A percentile compares a stretch with the other conserved stretches of the same genome.
Conservation (phyloP, 352 stramenopile genomes). For the Blastocystis sp. region DNA sequence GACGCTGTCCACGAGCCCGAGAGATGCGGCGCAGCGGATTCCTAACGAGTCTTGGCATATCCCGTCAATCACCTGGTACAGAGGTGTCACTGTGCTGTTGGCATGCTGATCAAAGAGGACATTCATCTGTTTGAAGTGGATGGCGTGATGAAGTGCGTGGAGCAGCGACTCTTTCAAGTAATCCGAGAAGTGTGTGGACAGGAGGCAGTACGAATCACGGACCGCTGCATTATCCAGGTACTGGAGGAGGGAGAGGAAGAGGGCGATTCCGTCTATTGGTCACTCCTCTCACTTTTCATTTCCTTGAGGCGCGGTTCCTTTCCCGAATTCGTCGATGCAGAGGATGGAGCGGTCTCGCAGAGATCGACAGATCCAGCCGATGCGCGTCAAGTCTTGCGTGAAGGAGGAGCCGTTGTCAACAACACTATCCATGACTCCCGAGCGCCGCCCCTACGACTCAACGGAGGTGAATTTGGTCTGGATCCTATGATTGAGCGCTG, state of each 20-base stretch:
- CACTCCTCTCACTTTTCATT: background rate
- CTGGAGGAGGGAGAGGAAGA: constrained; percentile 26
- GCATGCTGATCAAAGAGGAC: constrained; percentile 22
- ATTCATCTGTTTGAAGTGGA: constrained; percentile 56
- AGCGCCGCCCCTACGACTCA: background rate
- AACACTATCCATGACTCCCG: constrained; percentile 8
- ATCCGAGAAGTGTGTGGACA: constrained; percentile 68
- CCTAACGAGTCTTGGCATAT: constrained; percentile 62
- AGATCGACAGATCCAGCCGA: background rate
- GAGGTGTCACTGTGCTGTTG: background rate
- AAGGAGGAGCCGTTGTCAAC: constrained; percentile 36
- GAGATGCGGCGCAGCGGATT: constrained; percentile 12
- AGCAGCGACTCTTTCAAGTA: constrained; percentile 27
- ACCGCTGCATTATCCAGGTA: background rate
- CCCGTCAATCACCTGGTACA: constrained; percentile 44
- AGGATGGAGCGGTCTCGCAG: constrained; percentile 2
- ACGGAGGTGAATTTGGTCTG: constrained; percentile 41
- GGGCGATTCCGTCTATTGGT: constrained; percentile 32
- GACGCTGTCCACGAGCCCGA: constrained; percentile 14
- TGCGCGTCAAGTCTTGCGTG: constrained; percentile 65
- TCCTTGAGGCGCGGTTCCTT: constrained; percentile 51
- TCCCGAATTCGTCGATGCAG: constrained; percentile 56
- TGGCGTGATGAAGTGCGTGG: background rate
- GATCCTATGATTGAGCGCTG: background rate
- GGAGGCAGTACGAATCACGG: constrained; percentile 1